Evolutionary conservation across 306 rosid genomes (phyloP), one percentile per base, ranked within the genome.

Genomic region (Acmispon strigosus): DNA sequence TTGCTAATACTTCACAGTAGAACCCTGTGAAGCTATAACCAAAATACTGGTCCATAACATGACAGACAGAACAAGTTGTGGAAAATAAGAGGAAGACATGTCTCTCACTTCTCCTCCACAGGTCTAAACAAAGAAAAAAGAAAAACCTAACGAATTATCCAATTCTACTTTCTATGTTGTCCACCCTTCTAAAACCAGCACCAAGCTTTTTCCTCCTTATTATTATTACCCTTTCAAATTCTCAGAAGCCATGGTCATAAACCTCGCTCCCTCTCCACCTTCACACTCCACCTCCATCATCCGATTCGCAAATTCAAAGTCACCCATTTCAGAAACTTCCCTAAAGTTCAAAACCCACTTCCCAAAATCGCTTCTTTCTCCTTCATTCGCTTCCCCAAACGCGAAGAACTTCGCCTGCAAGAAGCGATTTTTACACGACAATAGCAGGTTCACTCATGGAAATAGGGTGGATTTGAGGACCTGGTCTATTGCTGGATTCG

Each of bases 31-130:
- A 22, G 24, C 24, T 22, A 22, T 22, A 22, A 22, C 24, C 24
- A 1, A 1, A 32, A 32, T 32, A 4, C 37, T 32, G 6, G 37
- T 32, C 6, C 43, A 39, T 11, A 39, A 8, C 11, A 39, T 2
- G n/a, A 41, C 15, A 62, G 10, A 39, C 10, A 54, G 10, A 41
- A 52, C 49, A 74, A 65, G 59, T 65, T 54, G 84, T 77, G 81
- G 83, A 80, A 76, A 77, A 55, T 4, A 36, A 70, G 81, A 67
- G 76, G 65, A 73, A 74, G 79, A 82, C 84, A 57, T 39, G 41
- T 78, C 62, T 7, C 72, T 75, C 78, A 27, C 79, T 88, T 86
- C 85, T 82, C 96, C 79, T 80, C 96, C 98, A 92, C 96, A 88
- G 65, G 77, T 71, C 76, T 82, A 41, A 77, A 76, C 77, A 13